Base-by-base conservation (phyloP, 495 filamentous ascomycete genomes). In the Penicillium angulare region DNA sequence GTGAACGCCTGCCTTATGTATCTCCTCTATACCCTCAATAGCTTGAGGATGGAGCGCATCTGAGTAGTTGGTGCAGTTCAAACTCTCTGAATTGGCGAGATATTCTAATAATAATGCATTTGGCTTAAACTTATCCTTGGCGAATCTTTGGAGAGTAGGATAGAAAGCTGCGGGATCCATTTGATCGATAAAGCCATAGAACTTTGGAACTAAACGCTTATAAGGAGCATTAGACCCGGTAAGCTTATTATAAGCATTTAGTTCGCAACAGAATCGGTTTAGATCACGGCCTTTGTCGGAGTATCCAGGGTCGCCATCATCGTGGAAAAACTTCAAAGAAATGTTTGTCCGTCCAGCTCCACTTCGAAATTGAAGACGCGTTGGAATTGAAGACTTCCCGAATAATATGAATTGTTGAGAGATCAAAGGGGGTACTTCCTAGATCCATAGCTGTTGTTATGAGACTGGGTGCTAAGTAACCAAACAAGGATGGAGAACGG, bases 11-110 rank as follows among this genome's bases (percentile, higher is more conserved):
- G 50, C 57, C 57, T 50, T 13, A n/a, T 36, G 34, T n/a, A 36
- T 36, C 34, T 36, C 5, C 16, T 36, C n/a, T n/a, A 36, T 36
- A n/a, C 54, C 60, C 40, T 57, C 53, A 27, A 57, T 57, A 26
- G 50, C 53, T 34, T 34, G 16, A 26, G 21, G 22, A 47, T 48
- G 53, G 27, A 50, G 53, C 12, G 42, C 4, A 7, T 58, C 57
- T 1, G 53, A 61, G 26, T 60, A 64, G 38, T 64, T 61, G 7
- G 50, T 42, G 39, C 53, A 63, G 40, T 63, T 56, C 6, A 60
- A 42, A 17, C 24, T 47, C 21, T 60, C 56, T 3, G 50, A 31
- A 45, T 47, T 34, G 18, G 43, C 43, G 1, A 63, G 29, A 22
- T 53, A 55, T 31, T 63, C 60, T 3, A 57, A 47, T 8, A 63